These are phyloP conservation scores for Medicago arabica DNA, from an alignment of 306 rosid genomes.

Conservation along the genomic window DNA sequence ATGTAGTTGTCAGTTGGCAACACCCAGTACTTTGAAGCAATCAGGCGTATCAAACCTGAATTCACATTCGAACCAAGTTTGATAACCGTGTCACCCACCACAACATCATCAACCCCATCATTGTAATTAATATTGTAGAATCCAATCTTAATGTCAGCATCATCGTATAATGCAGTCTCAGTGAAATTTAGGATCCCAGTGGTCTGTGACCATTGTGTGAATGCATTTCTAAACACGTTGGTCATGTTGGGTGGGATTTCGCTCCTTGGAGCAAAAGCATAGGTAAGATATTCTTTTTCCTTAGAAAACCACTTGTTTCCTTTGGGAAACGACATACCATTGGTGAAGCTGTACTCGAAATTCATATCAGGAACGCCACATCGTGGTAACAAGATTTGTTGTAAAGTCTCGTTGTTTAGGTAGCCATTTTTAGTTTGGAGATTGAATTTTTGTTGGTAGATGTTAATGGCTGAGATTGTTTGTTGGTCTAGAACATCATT, in stretches of 20 bases:
- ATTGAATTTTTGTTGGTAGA: neutral
- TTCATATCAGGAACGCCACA: slow-evolving; percentile 8
- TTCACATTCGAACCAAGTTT: neutral
- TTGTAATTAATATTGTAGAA: neutral
- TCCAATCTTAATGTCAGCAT: slow-evolving; percentile 15
- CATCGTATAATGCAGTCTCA: neutral
- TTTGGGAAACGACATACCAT: neutral
- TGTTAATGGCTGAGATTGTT: neutral
- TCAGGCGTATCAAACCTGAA: neutral
- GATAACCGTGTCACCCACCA: neutral
- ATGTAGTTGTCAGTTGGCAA: neutral
- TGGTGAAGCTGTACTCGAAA: neutral
- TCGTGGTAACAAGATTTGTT: neutral
- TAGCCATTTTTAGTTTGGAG: neutral
- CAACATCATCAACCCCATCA: neutral
- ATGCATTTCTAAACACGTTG: neutral
- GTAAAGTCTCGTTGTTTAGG: neutral
- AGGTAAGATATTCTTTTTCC: neutral
- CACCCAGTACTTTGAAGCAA: neutral
- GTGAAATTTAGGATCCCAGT: neutral
- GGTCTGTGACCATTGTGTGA: slow-evolving; percentile 4
- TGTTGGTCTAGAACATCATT: neutral
- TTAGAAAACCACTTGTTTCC: neutral
- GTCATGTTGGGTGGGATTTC: neutral
- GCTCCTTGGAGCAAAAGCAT: neutral